These are phyloP conservation scores for Eimeria mitis DNA, from an alignment of 169 alveolate genomes.

Conservation along the genomic window DNA sequence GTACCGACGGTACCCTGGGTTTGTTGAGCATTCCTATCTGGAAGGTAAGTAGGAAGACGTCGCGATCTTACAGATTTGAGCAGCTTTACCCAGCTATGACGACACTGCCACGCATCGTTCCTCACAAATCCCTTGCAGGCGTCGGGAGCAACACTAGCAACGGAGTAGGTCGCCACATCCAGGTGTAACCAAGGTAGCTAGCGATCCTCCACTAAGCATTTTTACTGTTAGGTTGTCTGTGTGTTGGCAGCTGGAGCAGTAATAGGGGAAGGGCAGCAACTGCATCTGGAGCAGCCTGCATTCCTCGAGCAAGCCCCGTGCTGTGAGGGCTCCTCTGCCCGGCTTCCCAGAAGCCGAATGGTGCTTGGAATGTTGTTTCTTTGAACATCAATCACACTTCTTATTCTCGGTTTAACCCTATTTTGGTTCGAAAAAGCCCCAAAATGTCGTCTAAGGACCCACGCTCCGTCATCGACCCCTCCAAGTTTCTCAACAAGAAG, in stretches of 20 bases:
- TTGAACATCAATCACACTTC: not conserved
- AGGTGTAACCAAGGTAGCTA: not conserved
- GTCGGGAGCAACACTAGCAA: not conserved
- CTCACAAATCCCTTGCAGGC: not conserved
- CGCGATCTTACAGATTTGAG: not conserved
- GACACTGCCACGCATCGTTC: not conserved
- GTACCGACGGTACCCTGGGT: not conserved
- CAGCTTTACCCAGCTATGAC: not conserved
- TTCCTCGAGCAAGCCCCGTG: conserved; percentile 23
- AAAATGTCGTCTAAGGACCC: conserved; percentile 86
- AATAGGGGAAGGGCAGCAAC: not conserved
- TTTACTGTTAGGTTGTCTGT: not conserved
- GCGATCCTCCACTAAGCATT: not conserved
- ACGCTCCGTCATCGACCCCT: conserved; percentile 90
- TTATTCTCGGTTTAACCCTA: not conserved
- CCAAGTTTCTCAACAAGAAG: conserved; percentile 89
- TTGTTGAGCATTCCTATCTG: not conserved
- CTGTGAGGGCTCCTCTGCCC: not conserved
- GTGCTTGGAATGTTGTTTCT: not conserved
- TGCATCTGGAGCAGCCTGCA: not conserved
- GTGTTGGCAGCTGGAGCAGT: not conserved
- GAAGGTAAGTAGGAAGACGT: not conserved
- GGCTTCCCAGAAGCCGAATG: not conserved
- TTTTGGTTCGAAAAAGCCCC: not conserved
- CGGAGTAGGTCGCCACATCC: not conserved